phyloP scores from a whole-genome alignment of 805 yeast genomes.

The Phaffomyces antillensis region DNA sequence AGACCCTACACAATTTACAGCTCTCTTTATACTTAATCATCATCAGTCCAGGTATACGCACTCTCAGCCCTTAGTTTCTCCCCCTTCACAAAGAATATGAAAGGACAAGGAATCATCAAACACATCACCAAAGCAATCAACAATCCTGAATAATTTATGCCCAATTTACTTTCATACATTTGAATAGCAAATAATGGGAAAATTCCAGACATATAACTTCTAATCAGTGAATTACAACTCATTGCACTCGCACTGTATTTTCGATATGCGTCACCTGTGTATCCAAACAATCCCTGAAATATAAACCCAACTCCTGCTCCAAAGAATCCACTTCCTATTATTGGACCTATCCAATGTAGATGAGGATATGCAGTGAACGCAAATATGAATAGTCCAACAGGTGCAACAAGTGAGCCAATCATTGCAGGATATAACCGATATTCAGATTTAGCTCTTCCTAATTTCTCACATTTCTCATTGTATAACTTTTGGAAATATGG shows the following conservation, averaged over 20 bases:
- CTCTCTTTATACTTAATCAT: neutral
- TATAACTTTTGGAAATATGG: conserved; percentile 35
- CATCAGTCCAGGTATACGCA: conserved; percentile 36
- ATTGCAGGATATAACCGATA: conserved; percentile 51
- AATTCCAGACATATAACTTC: conserved; percentile 48
- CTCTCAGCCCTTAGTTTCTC: conserved; percentile 36
- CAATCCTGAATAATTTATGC: conserved; percentile 52
- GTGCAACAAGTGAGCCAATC: conserved; percentile 58
- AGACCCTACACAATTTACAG: no score
- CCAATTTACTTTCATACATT: conserved; percentile 43
- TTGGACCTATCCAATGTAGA: conserved; percentile 69
- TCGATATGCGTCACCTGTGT: conserved; percentile 58
- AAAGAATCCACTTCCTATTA: conserved; percentile 65
- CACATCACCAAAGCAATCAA: conserved; percentile 44
- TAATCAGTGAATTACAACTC: conserved; percentile 44
- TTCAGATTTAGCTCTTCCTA: conserved; percentile 52
- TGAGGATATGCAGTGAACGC: conserved; percentile 61
- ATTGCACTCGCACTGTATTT: conserved; percentile 45
- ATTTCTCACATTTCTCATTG: conserved; percentile 35
- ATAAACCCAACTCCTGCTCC: conserved; percentile 63
- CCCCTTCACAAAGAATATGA: conserved; percentile 44
- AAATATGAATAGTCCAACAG: conserved; percentile 64
- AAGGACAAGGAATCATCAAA: conserved; percentile 48
- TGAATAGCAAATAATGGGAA: conserved; percentile 53
- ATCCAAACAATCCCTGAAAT: conserved; percentile 60